Base-by-base conservation (phyloP, 2,329 filamentous ascomycete genomes). In the Phyllosticta citrichinensis region DNA sequence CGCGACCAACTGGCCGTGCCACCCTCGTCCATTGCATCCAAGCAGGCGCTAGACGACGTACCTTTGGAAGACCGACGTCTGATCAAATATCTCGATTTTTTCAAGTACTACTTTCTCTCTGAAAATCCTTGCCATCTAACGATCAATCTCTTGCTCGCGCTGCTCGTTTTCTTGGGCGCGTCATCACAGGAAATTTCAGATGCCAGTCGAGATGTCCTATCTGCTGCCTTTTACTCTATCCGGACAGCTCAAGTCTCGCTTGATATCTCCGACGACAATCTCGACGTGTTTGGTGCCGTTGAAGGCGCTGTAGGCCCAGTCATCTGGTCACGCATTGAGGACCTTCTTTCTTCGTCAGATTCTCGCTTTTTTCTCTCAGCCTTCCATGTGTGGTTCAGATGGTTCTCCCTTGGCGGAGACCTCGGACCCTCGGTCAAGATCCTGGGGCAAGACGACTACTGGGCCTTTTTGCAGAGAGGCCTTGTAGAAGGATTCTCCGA, bases 401-500 rank as follows among this genome's bases (percentile, higher is more conserved):
- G 71, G 71, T 64, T 72, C 14, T 67, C 65, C 1, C 66, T 69
- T 22, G 64, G 64, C 10, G 64, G 54, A 8, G 51, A 57, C 1
- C 63, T 64, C 55, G 64, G 65, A 2, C 52, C 68, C 5, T 61
- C 66, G 2, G 59, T 66, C 9, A 55, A 67, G n/a, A 68, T 65
- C 5, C 24, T 75, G 2, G 62, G 67, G 17, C 61, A 69, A 6
- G 67, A 70, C 24, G 27, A 67, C 1, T 79, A 79, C 60, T 80
- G 77, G 77, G 58, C 64, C 2, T 65, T 67, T 19, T 60, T 80
- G 1, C 70, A 71, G 17, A 57, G 63, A 5, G 77, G 76, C 1
- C 66, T 80, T 11, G 65, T 74, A n/a, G 63, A 67, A 20, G 77
- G 77, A 8, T 75, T 76, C 61, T 70, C 71, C 5, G 78, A 80